Percentiles rank a stretch among this genome's conserved stretches.
Evolutionary conservation across 345 rosid species (phyloP).

Genomic region (Anastatica hierochuntica): DNA sequence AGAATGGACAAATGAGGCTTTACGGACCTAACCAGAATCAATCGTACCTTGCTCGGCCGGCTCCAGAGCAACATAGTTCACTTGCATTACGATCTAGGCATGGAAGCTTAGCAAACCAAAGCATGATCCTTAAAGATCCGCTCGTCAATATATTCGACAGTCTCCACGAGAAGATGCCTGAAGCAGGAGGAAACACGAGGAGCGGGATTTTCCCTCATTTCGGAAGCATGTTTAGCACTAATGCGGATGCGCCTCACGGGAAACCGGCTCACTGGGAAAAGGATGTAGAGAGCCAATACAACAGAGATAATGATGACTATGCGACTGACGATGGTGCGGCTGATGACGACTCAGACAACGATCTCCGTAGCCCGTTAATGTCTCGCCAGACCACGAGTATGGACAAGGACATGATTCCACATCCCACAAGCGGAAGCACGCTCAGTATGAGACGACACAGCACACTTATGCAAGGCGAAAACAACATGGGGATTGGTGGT

Average conservation of each 20-base stretch:
- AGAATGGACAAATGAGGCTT: slow-evolving; percentile 56
- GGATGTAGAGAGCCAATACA: slow-evolving; percentile 51
- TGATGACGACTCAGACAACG: slow-evolving; percentile 69
- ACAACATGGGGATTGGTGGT: slow-evolving; percentile 80
- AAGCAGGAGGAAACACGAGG: slow-evolving; percentile 63
- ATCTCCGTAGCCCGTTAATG: slow-evolving; percentile 75
- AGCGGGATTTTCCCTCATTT: slow-evolving; percentile 74
- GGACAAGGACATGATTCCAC: slow-evolving; percentile 65
- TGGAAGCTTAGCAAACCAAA: slow-evolving; percentile 70
- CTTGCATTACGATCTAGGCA: slow-evolving; percentile 61
- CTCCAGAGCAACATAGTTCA: slow-evolving; percentile 75
- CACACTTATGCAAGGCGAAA: slow-evolving; percentile 63
- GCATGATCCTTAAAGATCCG: slow-evolving; percentile 71
- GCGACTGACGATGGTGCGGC: slow-evolving; percentile 37
- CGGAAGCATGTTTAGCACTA: slow-evolving; percentile 88
- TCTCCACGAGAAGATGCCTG: slow-evolving; percentile 83
- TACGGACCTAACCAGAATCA: slow-evolving; percentile 76
- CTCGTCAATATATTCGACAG: slow-evolving; percentile 84
- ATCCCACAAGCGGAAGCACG: slow-evolving; percentile 50
- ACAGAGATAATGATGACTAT: slow-evolving; percentile 59
- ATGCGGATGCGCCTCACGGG: slow-evolving; percentile 37
- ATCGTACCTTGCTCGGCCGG: slow-evolving; percentile 84
- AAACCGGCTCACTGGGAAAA: slow-evolving; percentile 71
- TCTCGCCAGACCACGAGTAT: slow-evolving; percentile 80
- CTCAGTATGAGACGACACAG: slow-evolving; percentile 58